These are phyloP conservation scores for Ustilago curta DNA, from an alignment of 1,284 basidiomycete species.

Conservation along the genomic window DNA sequence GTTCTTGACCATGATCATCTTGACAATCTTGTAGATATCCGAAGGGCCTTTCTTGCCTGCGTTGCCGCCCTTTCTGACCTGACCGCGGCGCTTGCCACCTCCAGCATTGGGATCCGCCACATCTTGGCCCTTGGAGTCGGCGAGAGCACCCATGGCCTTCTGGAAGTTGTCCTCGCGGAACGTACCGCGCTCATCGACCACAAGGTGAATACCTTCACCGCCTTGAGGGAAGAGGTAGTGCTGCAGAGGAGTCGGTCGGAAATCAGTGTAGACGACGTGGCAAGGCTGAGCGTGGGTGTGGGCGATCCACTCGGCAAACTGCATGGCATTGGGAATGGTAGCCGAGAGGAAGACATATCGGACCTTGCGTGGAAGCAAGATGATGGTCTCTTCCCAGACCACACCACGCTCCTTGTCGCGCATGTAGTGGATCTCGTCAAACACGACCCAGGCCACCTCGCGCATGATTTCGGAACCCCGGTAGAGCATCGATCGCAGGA, in stretches of 20 bases:
- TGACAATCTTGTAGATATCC: slow-evolving; percentile 97
- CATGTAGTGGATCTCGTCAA: slow-evolving; percentile 99
- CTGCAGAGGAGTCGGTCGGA: slow-evolving; percentile 95
- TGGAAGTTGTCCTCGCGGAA: slow-evolving; percentile 98
- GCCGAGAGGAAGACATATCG: slow-evolving; percentile 99
- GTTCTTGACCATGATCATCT: slow-evolving; percentile 98
- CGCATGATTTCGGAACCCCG: slow-evolving; percentile 99
- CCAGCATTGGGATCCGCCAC: slow-evolving; percentile 80
- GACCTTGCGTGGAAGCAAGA: slow-evolving; percentile 92
- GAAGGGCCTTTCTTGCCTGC: slow-evolving; percentile 95
- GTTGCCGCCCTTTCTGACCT: slow-evolving; percentile 88
- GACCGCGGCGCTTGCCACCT: slow-evolving; percentile 77
- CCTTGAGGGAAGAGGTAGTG: slow-evolving; percentile 98
- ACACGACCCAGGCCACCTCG: slow-evolving; percentile 99
- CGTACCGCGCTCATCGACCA: slow-evolving; percentile 96
- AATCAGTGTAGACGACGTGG: slow-evolving; percentile 99
- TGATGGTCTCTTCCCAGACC: slow-evolving; percentile 85
- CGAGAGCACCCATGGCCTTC: slow-evolving; percentile 95
- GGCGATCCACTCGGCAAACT: slow-evolving; percentile 99
- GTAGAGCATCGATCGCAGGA: slow-evolving; percentile 98
- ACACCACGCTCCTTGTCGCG: slow-evolving; percentile 84
- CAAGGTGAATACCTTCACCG: slow-evolving; percentile 95
- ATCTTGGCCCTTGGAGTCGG: slow-evolving; percentile 85
- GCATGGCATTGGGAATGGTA: slow-evolving; percentile 99
- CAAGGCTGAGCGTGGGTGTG: slow-evolving; percentile 97